Evolutionary conservation across 2,329 filamentous ascomycete genomes (phyloP).

Genomic region (Madurella fahalii): DNA sequence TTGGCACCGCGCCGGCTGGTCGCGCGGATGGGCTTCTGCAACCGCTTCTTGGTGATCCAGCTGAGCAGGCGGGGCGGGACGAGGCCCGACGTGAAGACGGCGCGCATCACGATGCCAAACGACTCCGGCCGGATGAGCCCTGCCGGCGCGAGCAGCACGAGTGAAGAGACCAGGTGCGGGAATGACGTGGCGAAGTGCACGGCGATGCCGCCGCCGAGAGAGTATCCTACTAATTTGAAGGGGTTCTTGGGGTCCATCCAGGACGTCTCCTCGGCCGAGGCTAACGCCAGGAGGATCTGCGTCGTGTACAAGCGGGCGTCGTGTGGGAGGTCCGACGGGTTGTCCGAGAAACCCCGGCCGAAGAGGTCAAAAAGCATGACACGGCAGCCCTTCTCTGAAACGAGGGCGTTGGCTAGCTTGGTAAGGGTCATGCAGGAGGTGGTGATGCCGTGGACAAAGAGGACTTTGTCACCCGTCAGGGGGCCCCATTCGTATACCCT

Average conservation of each 20-base stretch:
- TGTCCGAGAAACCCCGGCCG: conserved; percentile 63
- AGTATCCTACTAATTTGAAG: conserved; percentile 73
- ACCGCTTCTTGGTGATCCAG: conserved; percentile 43
- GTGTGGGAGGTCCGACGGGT: conserved; percentile 62
- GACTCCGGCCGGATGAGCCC: conserved; percentile 63
- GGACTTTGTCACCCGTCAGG: conserved; percentile 64
- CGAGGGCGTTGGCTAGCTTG: conserved; percentile 63
- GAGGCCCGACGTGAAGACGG: conserved; percentile 52
- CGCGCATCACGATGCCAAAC: conserved; percentile 46
- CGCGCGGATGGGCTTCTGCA: conserved; percentile 48
- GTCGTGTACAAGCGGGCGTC: conserved; percentile 69
- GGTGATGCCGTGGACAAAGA: conserved; percentile 79
- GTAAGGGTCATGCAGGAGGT: conserved; percentile 73
- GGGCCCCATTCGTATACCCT: conserved; percentile 82
- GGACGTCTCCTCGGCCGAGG: conserved; percentile 59
- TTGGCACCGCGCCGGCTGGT: conserved; percentile 27
- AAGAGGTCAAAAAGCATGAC: conserved; percentile 79
- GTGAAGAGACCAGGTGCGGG: conserved; percentile 61
- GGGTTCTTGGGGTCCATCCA: conserved; percentile 55
- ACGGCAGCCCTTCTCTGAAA: conserved; percentile 57
- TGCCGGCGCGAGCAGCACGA: conserved; percentile 74
- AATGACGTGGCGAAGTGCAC: conserved; percentile 71
- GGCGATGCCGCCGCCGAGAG: conserved; percentile 74
- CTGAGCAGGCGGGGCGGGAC: conserved; percentile 51
- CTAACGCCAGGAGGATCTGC: conserved; percentile 66